A percentile compares a stretch with the other conserved stretches of the same genome.
These are phyloP conservation scores for Flaveria sonorensis DNA, from an alignment of 129 eudicot genomes.

Conservation along the genomic window DNA sequence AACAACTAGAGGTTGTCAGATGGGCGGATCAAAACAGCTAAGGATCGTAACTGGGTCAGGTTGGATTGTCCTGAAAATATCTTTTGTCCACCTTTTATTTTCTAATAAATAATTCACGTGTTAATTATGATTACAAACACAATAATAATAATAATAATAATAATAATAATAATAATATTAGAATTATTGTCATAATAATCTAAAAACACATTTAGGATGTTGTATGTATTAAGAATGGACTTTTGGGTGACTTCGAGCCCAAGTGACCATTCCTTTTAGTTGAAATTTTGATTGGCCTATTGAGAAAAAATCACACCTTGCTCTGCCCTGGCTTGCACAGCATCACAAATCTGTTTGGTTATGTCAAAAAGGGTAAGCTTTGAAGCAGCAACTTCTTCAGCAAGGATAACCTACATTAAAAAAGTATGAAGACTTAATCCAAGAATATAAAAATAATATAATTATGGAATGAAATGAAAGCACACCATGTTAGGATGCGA, in stretches of 20 bases:
- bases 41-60: background rate
- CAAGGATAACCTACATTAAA: constrained; percentile 81
- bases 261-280: background rate
- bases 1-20: constrained; percentile 14
- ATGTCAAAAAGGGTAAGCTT: constrained; percentile 93
- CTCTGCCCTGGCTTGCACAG: constrained; percentile 93
- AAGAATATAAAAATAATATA: background rate
- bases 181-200: background rate
- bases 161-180: too few relatives aligned
- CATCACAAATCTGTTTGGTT: constrained; percentile 94
- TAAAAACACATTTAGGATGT: background rate
- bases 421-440: constrained; percentile 11
- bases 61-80: background rate
- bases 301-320: constrained; percentile 59
- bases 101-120: background rate
- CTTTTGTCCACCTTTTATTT: background rate
- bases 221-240: background rate
- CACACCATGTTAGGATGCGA: constrained; percentile 94
- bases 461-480: constrained; percentile 18
- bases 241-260: background rate
- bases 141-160: too few relatives aligned
- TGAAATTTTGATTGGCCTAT: background rate
- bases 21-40: background rate
- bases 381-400: constrained; percentile 95
- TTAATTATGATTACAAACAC: background rate